A percentile compares a stretch with the other conserved stretches of the same genome.
These are phyloP conservation scores for Colletotrichum sp. DNA, from an alignment of 2,329 filamentous ascomycete species.

Conservation along the genomic window DNA sequence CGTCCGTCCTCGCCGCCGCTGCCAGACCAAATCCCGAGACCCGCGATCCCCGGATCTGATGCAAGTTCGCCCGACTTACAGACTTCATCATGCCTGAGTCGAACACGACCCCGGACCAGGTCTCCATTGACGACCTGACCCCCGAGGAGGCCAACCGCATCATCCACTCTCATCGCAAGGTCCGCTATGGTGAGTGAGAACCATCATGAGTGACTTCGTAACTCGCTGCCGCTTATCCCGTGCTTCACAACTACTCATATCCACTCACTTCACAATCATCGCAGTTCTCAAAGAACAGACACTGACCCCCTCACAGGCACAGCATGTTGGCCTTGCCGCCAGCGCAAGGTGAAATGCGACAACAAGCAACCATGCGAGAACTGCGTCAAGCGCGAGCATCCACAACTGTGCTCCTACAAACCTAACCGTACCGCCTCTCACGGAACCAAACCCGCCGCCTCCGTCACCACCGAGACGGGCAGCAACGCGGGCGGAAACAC, in stretches of 20 bases:
- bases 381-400: slow-evolving; percentile 69
- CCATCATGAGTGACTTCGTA: background rate
- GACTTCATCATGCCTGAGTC: slow-evolving; percentile 46
- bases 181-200: slow-evolving; percentile 65
- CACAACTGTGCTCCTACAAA: slow-evolving; percentile 70
- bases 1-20: background rate
- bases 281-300: background rate
- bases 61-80: background rate
- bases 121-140: slow-evolving; percentile 61
- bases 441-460: slow-evolving; percentile 26
- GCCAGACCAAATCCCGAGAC: background rate
- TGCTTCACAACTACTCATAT: background rate
- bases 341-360: slow-evolving; percentile 73
- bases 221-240: background rate
- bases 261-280: background rate
- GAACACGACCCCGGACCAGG: slow-evolving; percentile 47
- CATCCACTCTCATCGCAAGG: slow-evolving; percentile 73
- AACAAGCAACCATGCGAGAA: slow-evolving; percentile 73
- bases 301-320: slow-evolving; percentile 48
- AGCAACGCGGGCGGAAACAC: slow-evolving; percentile 22
- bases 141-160: slow-evolving; percentile 71
- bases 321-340: slow-evolving; percentile 71
- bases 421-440: slow-evolving; percentile 54
- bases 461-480: slow-evolving; percentile 25
- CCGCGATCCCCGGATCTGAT: background rate